Conservation (phyloP, 2,329 filamentous ascomycete species). For the Tolypocladium tundrense region DNA sequence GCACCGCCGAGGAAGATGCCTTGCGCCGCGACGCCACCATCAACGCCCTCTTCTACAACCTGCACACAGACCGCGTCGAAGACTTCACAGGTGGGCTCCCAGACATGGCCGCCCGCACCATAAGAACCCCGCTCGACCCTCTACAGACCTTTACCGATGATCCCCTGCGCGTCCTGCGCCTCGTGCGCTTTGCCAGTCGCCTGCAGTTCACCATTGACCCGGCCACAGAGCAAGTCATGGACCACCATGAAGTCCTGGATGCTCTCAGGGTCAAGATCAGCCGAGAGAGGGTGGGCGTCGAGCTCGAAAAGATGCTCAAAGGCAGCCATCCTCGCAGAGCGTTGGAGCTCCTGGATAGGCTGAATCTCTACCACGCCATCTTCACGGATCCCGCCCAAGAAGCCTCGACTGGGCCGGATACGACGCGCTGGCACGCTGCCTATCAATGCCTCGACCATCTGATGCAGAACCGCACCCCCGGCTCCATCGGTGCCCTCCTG, state of each 20-base stretch:
- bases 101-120: conserved; percentile 63
- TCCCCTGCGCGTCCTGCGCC: conserved; percentile 72
- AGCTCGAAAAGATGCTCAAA: conserved; percentile 38
- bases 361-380: conserved; percentile 60
- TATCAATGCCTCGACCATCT: conserved; percentile 55
- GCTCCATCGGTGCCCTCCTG: conserved; percentile 42
- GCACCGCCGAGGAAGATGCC: conserved; percentile 83
- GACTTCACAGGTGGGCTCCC: conserved; percentile 73
- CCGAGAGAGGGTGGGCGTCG: conserved; percentile 75
- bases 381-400: conserved; percentile 58
- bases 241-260: conserved; percentile 62
- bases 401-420: conserved; percentile 44
- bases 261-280: conserved; percentile 85
- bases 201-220: conserved; percentile 70
- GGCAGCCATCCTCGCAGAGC: conserved; percentile 51
- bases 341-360: conserved; percentile 53
- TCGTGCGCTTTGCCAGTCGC: conserved; percentile 84
- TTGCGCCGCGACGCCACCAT: conserved; percentile 83
- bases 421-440: conserved; percentile 47
- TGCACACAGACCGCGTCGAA: conserved; percentile 69
- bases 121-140: conserved; percentile 79
- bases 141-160: conserved; percentile 92
- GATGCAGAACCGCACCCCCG: conserved; percentile 28
- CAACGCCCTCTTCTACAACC: conserved; percentile 93
- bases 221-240: conserved; percentile 63